Evolutionary conservation across 177 flowering plant species (phyloP), one percentile per base, ranked within the genome.

Genomic region (Tripterygium wilfordii): DNA sequence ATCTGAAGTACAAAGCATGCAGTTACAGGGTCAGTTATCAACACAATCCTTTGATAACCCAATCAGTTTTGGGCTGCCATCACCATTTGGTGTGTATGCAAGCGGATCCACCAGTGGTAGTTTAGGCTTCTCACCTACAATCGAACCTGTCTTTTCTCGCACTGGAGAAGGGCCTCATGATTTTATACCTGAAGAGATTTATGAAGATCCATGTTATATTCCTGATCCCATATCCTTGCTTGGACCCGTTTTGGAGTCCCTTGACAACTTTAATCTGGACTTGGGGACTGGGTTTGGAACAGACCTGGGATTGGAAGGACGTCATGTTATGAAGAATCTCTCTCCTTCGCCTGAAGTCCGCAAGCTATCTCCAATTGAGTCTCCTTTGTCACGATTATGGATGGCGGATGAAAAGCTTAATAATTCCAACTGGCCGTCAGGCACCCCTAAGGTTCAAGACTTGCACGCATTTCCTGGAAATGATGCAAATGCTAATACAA

Each of bases 231-330:
- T 67, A 28, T 78, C 90, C 13, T 67, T 91, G 63, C 85, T 91
- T 53, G 98, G 98, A 24, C 95, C 98, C 31, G 86, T 91, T 49
- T 88, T 92, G 27, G 98, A 87, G 61, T 88, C 98, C 29, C 96
- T 91, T 64, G 86, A 87, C 56, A 74, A 82, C 64, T 89, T 89
- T 62, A 79, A 83, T 32, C 56, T 77, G 54, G 95, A 82, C 60
- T 49, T 66, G 10, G 88, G 87, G 12, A 16, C 68, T 65, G 76
- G 78, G 14, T 78, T 77, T 66, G 58, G 53, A 18, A 27, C 61
- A 18, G 76, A 73, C 43, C 19, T 58, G 18, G 78, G 63, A 53
- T 25, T 66, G 36, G 80, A 70, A 38, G 74, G 54, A 41, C 61
- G 75, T 31, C 60, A 49, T 49, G 40, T 57, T 57, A 41, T 75